phyloP scores from a whole-genome alignment of 495 filamentous ascomycete species.

The Aspergillus incahuasiensis region DNA sequence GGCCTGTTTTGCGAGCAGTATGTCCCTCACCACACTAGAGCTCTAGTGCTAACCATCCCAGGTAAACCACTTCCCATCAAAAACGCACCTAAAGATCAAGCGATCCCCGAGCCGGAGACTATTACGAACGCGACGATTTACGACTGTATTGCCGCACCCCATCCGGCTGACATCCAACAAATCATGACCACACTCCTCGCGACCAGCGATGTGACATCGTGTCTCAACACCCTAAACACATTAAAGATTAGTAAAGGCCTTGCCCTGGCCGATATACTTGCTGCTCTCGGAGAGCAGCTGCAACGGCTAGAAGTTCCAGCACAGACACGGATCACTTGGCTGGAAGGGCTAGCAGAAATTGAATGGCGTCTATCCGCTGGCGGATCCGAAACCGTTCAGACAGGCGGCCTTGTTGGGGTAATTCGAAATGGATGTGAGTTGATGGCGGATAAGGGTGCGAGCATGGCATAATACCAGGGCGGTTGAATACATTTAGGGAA shows the following conservation, averaged over 20 bases:
- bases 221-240: slow-evolving; percentile 77
- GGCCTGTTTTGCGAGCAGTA: slow-evolving; percentile 91
- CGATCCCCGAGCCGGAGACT: slow-evolving; percentile 56
- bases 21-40: slow-evolving; percentile 11
- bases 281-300: slow-evolving; percentile 76
- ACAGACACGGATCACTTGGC: slow-evolving; percentile 83
- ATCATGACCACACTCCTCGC: slow-evolving; percentile 79
- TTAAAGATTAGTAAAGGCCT: slow-evolving; percentile 84
- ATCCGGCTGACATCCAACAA: slow-evolving; percentile 79
- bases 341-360: slow-evolving; percentile 86
- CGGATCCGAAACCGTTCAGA: slow-evolving; percentile 85
- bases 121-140: slow-evolving; percentile 93
- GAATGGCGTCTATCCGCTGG: slow-evolving; percentile 88
- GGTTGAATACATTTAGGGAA: not conserved
- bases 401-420: slow-evolving; percentile 85
- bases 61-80: slow-evolving; percentile 68
- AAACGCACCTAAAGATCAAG: slow-evolving; percentile 54
- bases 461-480: not conserved
- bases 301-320: slow-evolving; percentile 77
- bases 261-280: slow-evolving; percentile 89
- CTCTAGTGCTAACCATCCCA: slow-evolving; percentile 13
- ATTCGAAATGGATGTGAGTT: slow-evolving; percentile 83
- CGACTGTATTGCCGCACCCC: slow-evolving; percentile 94
- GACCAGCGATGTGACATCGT: slow-evolving; percentile 80
- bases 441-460: slow-evolving; percentile 31